Conservation (phyloP, 257 asterid species). For the Solanum commersonii region DNA sequence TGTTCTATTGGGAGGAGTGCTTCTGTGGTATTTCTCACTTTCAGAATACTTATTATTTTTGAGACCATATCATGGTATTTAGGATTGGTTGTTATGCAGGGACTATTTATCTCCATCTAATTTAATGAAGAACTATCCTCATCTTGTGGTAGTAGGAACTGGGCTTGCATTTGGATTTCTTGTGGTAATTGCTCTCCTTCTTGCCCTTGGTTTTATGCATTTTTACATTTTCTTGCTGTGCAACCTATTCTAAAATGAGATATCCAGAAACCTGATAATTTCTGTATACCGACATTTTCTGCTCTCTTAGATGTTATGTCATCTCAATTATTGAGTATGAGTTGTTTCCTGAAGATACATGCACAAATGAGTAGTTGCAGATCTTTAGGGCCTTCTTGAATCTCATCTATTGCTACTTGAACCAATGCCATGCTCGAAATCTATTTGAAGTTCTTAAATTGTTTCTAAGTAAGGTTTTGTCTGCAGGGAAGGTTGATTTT, state of each 20-base stretch:
- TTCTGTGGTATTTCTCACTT: constrained; percentile 47
- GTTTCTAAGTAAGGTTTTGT: constrained; percentile 12
- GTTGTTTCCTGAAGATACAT: neutral
- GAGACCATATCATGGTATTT: neutral
- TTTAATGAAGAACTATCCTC: constrained; percentile 58
- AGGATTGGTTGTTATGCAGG: constrained; percentile 33
- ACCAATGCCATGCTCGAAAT: neutral
- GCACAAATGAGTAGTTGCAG: neutral
- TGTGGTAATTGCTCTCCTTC: constrained; percentile 52
- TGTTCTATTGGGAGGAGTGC: constrained; percentile 70
- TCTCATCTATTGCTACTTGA: neutral
- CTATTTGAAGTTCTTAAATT: neutral
- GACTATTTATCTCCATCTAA: constrained; percentile 74
- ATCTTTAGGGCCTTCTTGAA: neutral
- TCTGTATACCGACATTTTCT: neutral
- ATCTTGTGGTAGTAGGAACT: constrained; percentile 55
- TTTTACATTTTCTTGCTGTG: neutral
- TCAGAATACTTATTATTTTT: neutral
- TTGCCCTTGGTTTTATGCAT: neutral
- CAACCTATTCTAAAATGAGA: neutral
- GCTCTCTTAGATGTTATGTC: neutral
- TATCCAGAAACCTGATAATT: neutral
- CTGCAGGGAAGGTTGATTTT: constrained; percentile 91
- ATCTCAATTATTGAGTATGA: neutral
- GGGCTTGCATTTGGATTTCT: constrained; percentile 96